phyloP scores from a whole-genome alignment of 495 filamentous ascomycete genomes.

The Trichoderma asperelloides region DNA sequence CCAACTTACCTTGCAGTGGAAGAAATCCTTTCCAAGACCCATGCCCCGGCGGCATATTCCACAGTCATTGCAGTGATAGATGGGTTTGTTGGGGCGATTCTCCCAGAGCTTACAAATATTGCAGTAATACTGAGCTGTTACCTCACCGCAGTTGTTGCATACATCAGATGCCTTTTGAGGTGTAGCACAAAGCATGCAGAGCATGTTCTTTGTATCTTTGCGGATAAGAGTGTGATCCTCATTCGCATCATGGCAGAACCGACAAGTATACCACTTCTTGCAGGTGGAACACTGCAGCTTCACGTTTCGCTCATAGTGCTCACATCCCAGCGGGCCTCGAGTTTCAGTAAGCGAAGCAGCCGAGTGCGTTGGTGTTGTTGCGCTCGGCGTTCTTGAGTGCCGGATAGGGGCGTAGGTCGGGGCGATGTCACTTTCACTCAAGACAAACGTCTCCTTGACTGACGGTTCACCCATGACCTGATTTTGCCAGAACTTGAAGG shows the following conservation, averaged over 20 bases:
- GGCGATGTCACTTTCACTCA: slow-evolving; percentile 60
- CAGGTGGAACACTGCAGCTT: slow-evolving; percentile 89
- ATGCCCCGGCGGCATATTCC: slow-evolving; percentile 88
- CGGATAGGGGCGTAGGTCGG: slow-evolving; percentile 54
- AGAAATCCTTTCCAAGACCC: slow-evolving; percentile 91
- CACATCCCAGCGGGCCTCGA: slow-evolving; percentile 56
- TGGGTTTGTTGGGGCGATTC: slow-evolving; percentile 79
- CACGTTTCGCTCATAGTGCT: slow-evolving; percentile 91
- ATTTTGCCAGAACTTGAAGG: slow-evolving; percentile 34
- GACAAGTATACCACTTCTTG: slow-evolving; percentile 87
- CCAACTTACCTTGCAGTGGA: slow-evolving; percentile 85
- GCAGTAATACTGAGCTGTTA: slow-evolving; percentile 89
- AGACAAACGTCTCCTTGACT: slow-evolving; percentile 46
- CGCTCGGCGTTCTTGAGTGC: slow-evolving; percentile 12
- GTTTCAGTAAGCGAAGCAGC: slow-evolving; percentile 5
- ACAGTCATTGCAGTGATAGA: slow-evolving; percentile 95
- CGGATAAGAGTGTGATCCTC: slow-evolving; percentile 79
- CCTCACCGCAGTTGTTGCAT: slow-evolving; percentile 66
- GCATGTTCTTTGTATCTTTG: slow-evolving; percentile 83
- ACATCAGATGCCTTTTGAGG: slow-evolving; percentile 73
- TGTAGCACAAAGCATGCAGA: slow-evolving; percentile 91
- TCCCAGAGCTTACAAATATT: slow-evolving; percentile 95
- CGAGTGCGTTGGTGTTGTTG: neutral
- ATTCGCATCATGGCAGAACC: slow-evolving; percentile 84
- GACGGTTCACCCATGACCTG: slow-evolving; percentile 23